Evolutionary conservation across 2,329 filamentous ascomycete genomes (phyloP).

Genomic region (Curvularia sp.): DNA sequence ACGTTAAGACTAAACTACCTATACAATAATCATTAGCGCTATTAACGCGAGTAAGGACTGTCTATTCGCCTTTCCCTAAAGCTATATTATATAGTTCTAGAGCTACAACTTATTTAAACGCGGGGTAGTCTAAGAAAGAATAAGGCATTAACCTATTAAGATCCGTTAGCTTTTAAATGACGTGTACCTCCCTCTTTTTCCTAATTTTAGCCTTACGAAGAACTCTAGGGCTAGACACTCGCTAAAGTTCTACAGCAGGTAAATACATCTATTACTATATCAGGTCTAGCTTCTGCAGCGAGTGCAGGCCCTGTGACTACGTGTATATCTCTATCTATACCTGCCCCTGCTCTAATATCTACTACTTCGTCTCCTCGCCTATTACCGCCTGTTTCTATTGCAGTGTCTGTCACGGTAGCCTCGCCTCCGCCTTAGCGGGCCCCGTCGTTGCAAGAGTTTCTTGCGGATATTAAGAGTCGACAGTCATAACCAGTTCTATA

Average conservation of each 20-base stretch:
- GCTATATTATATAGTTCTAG: conserved; percentile 7
- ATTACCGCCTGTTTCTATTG: conserved; percentile 15
- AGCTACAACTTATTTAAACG: conserved; percentile 11
- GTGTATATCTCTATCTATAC: conserved; percentile 16
- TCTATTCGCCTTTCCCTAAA: not conserved
- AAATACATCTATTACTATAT: conserved; percentile 13
- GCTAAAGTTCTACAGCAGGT: conserved; percentile 14
- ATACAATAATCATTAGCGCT: conserved; percentile 15
- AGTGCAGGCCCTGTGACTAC: conserved; percentile 10
- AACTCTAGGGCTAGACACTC: conserved; percentile 7
- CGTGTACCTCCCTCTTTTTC: conserved; percentile 10
- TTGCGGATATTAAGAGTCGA: conserved; percentile 15
- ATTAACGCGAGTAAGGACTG: conserved; percentile 8
- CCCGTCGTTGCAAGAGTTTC: conserved; percentile 18
- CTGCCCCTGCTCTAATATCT: conserved; percentile 18
- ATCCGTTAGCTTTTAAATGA: conserved; percentile 9
- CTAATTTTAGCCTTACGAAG: conserved; percentile 4
- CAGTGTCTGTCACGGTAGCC: conserved; percentile 17
- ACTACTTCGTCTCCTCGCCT: conserved; percentile 8
- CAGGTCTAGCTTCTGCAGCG: conserved; percentile 13
- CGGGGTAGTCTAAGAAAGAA: conserved; percentile 8
- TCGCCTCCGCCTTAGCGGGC: conserved; percentile 12
- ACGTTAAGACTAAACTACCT: conserved; percentile 8
- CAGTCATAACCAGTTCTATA: conserved; percentile 19
- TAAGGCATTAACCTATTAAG: conserved; percentile 4